These are phyloP conservation scores for Mesostigma viride DNA, from an alignment of 139 green algal species.

Conservation along the genomic window DNA sequence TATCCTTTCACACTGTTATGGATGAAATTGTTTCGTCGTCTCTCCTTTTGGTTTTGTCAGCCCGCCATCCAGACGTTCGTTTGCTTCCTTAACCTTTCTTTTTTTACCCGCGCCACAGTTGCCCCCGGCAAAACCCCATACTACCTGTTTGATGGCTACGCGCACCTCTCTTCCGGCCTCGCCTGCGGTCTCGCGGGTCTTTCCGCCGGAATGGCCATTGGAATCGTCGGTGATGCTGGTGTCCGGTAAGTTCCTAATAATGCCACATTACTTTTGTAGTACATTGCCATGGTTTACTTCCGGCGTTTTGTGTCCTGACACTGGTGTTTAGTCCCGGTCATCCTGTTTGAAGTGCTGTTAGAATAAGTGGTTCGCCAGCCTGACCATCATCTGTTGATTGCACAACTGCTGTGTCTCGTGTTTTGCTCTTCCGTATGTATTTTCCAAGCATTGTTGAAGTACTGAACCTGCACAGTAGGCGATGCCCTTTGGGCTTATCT, in stretches of 20 bases:
- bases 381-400: too few species aligned
- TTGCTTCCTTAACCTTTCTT: not conserved
- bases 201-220: constrained; percentile 95
- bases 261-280: too few species aligned
- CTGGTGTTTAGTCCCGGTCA: too few species aligned
- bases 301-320: too few species aligned
- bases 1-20: constrained; percentile 26
- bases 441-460: too few species aligned
- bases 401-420: too few species aligned
- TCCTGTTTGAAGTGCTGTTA: too few species aligned
- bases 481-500: too few species aligned
- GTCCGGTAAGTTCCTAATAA: constrained; percentile 67
- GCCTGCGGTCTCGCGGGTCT: constrained; percentile 88
- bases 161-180: constrained; percentile 85
- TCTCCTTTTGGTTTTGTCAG: not conserved
- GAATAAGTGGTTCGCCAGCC: too few species aligned
- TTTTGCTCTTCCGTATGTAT: too few species aligned
- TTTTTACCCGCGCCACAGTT: not conserved
- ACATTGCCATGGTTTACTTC: too few species aligned
- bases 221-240: constrained; percentile 95
- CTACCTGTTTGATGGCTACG: constrained; percentile 95
- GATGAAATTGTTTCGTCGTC: not conserved
- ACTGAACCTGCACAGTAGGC: too few species aligned
- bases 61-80: not conserved
- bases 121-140: constrained; percentile 58